Conservation (phyloP, 2,329 filamentous ascomycete species). For the Colletotrichum tropicale region DNA sequence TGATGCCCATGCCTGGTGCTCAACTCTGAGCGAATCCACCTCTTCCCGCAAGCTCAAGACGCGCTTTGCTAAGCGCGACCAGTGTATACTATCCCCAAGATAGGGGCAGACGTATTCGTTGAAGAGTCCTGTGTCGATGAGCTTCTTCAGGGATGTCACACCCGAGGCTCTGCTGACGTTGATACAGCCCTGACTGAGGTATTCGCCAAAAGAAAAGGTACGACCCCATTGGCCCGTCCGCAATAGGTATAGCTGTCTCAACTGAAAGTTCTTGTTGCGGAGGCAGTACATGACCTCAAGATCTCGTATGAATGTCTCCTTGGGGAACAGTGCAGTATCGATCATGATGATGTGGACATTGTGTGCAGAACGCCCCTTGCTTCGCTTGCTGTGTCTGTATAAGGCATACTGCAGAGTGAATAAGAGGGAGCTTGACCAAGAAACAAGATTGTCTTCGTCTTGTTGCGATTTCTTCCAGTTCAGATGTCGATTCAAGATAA, state of each 20-base stretch:
- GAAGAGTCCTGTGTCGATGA: not conserved
- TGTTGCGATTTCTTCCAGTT: not conserved
- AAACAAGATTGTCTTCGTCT: not conserved
- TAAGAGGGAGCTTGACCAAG: not conserved
- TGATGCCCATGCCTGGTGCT: too few relatives aligned
- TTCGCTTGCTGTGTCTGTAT: not conserved
- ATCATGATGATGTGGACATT: not conserved
- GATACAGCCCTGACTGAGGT: not conserved
- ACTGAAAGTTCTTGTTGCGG: too few relatives aligned
- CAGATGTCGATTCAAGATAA: not conserved
- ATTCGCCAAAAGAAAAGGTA: not conserved
- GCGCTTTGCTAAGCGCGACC: not conserved
- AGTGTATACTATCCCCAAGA: not conserved
- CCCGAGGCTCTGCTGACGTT: not conserved
- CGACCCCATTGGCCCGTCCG: too few relatives aligned
- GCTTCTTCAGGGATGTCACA: not conserved
- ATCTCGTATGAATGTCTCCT: not conserved
- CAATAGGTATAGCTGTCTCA: not conserved
- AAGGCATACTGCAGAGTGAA: not conserved
- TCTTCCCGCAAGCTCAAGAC: not conserved
- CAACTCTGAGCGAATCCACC: too few relatives aligned
- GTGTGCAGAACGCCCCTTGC: not conserved
- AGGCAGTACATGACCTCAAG: not conserved
- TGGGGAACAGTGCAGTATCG: not conserved
- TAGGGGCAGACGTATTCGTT: not conserved